These are phyloP conservation scores for Nigrograna mackinnonii DNA, from an alignment of 2,329 filamentous ascomycete species.

Conservation along the genomic window DNA sequence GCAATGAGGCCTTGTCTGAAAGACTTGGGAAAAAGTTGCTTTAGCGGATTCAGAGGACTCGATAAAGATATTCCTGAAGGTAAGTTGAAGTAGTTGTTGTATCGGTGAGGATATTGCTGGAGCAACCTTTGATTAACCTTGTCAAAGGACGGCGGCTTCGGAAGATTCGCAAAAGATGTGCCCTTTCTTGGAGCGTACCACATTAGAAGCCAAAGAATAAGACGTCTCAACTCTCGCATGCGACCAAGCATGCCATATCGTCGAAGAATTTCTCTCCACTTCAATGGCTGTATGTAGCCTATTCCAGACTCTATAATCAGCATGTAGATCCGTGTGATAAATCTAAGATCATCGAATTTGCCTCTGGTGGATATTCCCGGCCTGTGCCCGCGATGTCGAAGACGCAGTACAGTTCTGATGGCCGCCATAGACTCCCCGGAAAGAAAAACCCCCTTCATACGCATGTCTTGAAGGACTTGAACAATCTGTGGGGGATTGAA, in stretches of 20 bases:
- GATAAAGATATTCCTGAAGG: conserved; percentile 9
- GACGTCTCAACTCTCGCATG: conserved; percentile 54
- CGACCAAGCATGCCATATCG: conserved; percentile 61
- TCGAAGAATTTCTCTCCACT: conserved; percentile 63
- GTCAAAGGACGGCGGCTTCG: conserved; percentile 24
- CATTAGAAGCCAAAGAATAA: conserved; percentile 56
- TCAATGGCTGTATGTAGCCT: conserved; percentile 42
- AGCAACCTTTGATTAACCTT: conserved; percentile 21
- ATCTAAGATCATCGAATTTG: conserved; percentile 42
- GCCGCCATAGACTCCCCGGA: conserved; percentile 48
- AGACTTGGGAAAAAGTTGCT: conserved; percentile 22
- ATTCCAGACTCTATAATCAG: conserved; percentile 50
- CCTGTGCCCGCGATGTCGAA: conserved; percentile 43
- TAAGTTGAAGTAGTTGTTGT: conserved; percentile 20
- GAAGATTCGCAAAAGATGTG: conserved; percentile 19
- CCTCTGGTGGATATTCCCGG: conserved; percentile 9
- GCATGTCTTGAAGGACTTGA: conserved; percentile 55
- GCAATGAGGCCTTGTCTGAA: conserved; percentile 34
- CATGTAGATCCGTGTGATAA: conserved; percentile 54
- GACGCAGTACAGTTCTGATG: conserved; percentile 42
- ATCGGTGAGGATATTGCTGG: conserved; percentile 11
- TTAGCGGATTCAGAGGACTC: conserved; percentile 25
- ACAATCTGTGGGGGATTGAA: conserved; percentile 26
- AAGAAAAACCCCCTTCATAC: conserved; percentile 45
- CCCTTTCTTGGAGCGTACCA: conserved; percentile 37